Percentiles rank a stretch among this genome's conserved stretches.
phyloP scores from a whole-genome alignment of 495 filamentous ascomycete genomes.

The Daldinia bambusicola region DNA sequence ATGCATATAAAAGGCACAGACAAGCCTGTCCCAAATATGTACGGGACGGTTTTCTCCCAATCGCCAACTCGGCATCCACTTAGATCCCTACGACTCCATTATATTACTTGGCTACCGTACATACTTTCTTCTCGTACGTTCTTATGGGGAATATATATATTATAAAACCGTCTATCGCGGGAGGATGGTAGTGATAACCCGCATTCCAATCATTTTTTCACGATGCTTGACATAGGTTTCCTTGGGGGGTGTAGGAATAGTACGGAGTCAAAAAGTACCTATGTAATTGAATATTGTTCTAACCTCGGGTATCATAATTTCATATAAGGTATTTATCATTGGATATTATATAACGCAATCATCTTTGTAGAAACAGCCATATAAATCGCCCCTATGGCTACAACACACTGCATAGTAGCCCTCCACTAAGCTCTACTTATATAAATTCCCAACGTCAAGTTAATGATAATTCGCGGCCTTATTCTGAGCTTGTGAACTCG shows the following conservation, averaged over 20 bases:
- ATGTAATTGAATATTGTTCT: neutral
- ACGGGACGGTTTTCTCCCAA: constrained; percentile 5
- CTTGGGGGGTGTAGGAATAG: neutral
- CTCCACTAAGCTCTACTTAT: neutral
- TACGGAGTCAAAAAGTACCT: neutral
- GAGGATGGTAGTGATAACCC: neutral
- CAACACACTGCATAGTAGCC: neutral
- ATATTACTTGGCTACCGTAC: neutral
- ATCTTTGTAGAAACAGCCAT: neutral
- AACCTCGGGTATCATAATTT: constrained; percentile 9
- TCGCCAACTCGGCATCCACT: constrained; percentile 2
- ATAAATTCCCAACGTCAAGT: neutral
- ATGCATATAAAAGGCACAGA: constrained; percentile 9
- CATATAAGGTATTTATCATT: neutral
- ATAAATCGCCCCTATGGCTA: neutral
- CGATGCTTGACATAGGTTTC: neutral
- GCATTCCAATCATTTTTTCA: constrained; percentile 6
- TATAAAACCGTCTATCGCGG: neutral
- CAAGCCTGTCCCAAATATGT: neutral
- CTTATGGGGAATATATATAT: neutral
- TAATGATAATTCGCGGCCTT: neutral
- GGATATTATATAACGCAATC: neutral
- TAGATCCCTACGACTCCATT: constrained; percentile 10
- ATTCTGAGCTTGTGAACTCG: too few species aligned
- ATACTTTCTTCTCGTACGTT: constrained; percentile 3